Evolutionary conservation across 139 green algal genomes (phyloP).

Genomic region (Mesotaenium endlicherianum): DNA sequence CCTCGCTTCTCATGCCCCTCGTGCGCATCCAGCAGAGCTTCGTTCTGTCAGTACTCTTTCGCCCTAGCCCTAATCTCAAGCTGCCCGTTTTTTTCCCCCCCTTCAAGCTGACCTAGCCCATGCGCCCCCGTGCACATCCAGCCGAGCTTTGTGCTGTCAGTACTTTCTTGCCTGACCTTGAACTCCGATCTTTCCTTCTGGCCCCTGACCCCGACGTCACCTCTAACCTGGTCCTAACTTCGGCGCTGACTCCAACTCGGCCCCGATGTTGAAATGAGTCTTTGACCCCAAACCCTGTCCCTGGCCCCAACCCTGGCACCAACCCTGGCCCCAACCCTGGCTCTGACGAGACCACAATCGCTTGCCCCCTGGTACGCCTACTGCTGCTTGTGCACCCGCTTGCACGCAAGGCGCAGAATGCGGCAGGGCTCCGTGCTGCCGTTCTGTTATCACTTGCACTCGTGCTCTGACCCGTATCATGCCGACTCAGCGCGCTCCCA

Average conservation of each 20-base stretch:
- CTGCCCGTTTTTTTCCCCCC: neutral
- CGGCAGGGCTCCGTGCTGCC: too few species aligned
- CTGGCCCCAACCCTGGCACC: neutral
- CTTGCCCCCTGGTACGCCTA: neutral
- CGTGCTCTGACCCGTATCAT: too few species aligned
- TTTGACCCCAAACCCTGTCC: too few species aligned
- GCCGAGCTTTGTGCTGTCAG: constrained; percentile 51
- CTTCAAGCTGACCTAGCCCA: neutral
- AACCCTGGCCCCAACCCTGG: neutral
- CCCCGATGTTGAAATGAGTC: too few species aligned
- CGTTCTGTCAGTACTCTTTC: constrained; percentile 31
- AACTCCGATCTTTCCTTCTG: neutral
- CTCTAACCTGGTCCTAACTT: too few species aligned
- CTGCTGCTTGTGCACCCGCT: too few species aligned
- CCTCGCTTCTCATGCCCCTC: constrained; percentile 20
- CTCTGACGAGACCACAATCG: neutral
- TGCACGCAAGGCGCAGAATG: too few species aligned
- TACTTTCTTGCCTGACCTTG: neutral
- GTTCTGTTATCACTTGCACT: too few species aligned
- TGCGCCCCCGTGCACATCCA: constrained; percentile 1
- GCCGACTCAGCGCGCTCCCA: too few species aligned
- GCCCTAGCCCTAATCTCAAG: neutral
- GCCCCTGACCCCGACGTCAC: neutral
- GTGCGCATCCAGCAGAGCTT: constrained; percentile 45
- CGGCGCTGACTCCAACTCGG: too few species aligned